Percentiles rank a stretch among this genome's conserved stretches.
Conservation (phyloP, 2,329 filamentous ascomycete species). For the Paraphoma sp. region DNA sequence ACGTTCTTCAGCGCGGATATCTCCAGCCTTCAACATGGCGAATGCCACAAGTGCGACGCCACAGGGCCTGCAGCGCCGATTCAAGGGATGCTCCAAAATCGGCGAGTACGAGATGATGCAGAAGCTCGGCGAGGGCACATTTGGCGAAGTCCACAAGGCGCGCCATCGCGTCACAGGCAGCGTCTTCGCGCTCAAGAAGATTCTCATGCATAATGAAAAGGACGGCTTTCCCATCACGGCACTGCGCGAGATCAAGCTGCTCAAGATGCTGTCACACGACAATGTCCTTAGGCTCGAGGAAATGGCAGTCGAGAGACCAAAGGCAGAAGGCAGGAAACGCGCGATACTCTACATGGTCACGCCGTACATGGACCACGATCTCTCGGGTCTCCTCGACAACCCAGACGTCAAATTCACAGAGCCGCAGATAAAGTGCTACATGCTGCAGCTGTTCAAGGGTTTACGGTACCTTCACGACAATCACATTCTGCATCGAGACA, state of each 20-base stretch:
- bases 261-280: slow-evolving; percentile 91
- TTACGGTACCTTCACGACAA: slow-evolving; percentile 86
- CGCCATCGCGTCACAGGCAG: slow-evolving; percentile 75
- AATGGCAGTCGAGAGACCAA: slow-evolving; percentile 87
- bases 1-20: neutral
- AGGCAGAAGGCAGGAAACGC: slow-evolving; percentile 63
- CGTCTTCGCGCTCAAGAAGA: slow-evolving; percentile 93
- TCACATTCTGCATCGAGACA: slow-evolving; percentile 91
- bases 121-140: slow-evolving; percentile 93
- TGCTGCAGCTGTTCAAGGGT: slow-evolving; percentile 90
- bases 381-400: slow-evolving; percentile 96
- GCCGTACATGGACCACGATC: slow-evolving; percentile 98
- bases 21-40: slow-evolving; percentile 21
- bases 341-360: slow-evolving; percentile 98
- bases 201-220: slow-evolving; percentile 99
- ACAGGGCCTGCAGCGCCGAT: slow-evolving; percentile 64
- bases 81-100: slow-evolving; percentile 84
- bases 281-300: slow-evolving; percentile 90
- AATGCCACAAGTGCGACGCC: slow-evolving; percentile 41
- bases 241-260: slow-evolving; percentile 93
- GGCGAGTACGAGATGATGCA: slow-evolving; percentile 78
- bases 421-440: slow-evolving; percentile 96
- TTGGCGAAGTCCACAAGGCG: slow-evolving; percentile 94
- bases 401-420: slow-evolving; percentile 86
- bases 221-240: slow-evolving; percentile 99